These are phyloP conservation scores for Coccomyxa sp. DNA, from an alignment of 139 green algal species.

Conservation along the genomic window DNA sequence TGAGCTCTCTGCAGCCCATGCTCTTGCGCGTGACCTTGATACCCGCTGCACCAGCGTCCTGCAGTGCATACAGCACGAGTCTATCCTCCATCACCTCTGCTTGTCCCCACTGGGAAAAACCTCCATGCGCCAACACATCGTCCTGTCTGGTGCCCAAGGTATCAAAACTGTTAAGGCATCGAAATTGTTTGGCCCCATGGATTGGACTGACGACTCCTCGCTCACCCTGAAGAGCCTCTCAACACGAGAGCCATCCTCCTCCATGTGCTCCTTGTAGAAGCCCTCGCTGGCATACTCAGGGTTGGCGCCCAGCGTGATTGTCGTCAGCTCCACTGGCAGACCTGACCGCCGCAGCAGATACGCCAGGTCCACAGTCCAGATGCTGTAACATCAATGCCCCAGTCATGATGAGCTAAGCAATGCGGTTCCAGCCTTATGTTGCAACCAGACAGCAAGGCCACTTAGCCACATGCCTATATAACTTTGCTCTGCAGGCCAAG, in stretches of 20 bases:
- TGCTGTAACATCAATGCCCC: too few relatives aligned
- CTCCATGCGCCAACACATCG: not conserved
- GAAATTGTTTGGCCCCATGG: not conserved
- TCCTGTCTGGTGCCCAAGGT: not conserved
- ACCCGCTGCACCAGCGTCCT: constrained; percentile 33
- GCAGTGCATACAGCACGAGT: too few relatives aligned
- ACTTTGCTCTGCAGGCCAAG: too few relatives aligned
- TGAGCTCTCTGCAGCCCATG: constrained; percentile 35
- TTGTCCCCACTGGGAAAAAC: not conserved
- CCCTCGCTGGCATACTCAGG: constrained; percentile 66
- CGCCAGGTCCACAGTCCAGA: constrained; percentile 93
- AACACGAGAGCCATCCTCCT: constrained; percentile 71
- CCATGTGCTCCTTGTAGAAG: constrained; percentile 82
- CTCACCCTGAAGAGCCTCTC: constrained; percentile 69
- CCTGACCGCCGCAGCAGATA: constrained; percentile 74
- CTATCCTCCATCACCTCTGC: too few relatives aligned
- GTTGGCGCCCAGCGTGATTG: constrained; percentile 80
- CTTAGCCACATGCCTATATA: too few relatives aligned
- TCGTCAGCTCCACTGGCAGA: constrained; percentile 61
- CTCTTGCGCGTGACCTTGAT: constrained; percentile 50
- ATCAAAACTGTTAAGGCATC: not conserved
- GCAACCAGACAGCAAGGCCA: too few relatives aligned
- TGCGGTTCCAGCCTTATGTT: too few relatives aligned
- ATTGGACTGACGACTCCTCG: not conserved
- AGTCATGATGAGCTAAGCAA: too few relatives aligned